Conservation (phyloP, 192 early-diverging fungal species). For the Funneliformis mosseae region DNA sequence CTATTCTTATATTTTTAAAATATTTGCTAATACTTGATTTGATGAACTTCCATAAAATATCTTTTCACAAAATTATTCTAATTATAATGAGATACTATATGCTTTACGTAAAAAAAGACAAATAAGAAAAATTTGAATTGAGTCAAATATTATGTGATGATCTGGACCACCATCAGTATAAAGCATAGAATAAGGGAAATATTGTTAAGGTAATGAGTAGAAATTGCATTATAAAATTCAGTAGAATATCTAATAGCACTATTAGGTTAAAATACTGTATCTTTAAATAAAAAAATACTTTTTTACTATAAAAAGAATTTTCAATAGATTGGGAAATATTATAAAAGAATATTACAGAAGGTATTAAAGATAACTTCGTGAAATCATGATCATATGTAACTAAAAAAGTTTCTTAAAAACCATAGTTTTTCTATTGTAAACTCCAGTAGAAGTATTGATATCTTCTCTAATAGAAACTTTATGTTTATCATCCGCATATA, state of each 20-base stretch:
- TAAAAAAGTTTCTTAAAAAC: not conserved
- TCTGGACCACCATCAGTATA: not conserved
- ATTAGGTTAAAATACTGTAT: not conserved
- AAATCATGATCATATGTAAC: not conserved
- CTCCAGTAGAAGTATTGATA: not conserved
- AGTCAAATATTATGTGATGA: not conserved
- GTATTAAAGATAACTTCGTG: not conserved
- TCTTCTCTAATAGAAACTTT: not conserved
- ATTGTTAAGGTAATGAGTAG: not conserved
- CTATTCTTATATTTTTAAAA: no score
- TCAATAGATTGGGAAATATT: not conserved
- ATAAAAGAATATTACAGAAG: not conserved
- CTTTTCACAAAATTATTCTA: no score
- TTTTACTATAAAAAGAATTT: not conserved
- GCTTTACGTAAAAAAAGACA: not conserved
- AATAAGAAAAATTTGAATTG: not conserved
- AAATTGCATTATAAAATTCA: not conserved
- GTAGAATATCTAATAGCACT: not conserved
- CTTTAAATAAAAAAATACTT: not conserved
- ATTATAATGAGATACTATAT: no score
- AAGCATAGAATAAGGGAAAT: not conserved
- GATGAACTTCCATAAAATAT: not conserved
- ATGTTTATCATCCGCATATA: not conserved
- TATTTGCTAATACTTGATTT: no score
- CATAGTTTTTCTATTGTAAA: not conserved